These are phyloP conservation scores for Kuraishia floccosa DNA, from an alignment of 805 yeast species.

Conservation along the genomic window DNA sequence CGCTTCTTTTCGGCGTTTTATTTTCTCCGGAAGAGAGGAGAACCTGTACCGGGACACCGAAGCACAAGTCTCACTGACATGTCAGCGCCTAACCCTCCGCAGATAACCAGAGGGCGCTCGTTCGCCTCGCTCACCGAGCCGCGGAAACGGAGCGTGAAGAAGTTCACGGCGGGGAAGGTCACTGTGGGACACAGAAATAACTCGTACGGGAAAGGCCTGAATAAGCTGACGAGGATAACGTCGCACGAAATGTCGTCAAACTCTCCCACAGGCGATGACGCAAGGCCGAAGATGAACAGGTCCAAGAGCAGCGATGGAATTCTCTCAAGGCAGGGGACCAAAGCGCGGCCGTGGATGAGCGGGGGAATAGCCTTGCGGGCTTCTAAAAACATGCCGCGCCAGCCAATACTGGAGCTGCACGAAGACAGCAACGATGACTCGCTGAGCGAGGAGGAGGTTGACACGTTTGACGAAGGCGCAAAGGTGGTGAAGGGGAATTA, in stretches of 20 bases:
- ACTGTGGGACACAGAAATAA: conserved; percentile 15
- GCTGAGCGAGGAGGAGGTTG: conserved; percentile 5
- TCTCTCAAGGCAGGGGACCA: conserved; percentile 6
- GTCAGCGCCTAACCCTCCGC: conserved; percentile 2
- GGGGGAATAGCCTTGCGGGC: neutral
- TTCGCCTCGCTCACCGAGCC: conserved; percentile 15
- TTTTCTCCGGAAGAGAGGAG: too few relatives aligned
- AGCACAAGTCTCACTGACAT: neutral
- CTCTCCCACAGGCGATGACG: neutral
- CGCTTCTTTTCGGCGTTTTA: too few relatives aligned
- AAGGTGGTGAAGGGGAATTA: too few relatives aligned
- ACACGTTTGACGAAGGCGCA: conserved; percentile 1
- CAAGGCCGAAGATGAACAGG: conserved; percentile 16
- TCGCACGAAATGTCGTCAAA: conserved; percentile 11
- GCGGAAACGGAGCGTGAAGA: conserved; percentile 14
- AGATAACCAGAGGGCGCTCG: conserved; percentile 13
- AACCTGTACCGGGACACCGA: too few relatives aligned
- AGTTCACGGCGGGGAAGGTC: conserved; percentile 20
- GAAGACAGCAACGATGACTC: conserved; percentile 9
- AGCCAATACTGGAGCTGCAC: conserved; percentile 14
- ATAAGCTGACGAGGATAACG: conserved; percentile 18
- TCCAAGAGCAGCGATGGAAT: conserved; percentile 22
- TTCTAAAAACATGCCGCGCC: neutral
- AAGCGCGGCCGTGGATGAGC: neutral
- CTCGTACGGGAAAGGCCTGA: conserved; percentile 21